Conservation (phyloP, 1,139 yeast species). For the Yamadazyma epiphylla region DNA sequence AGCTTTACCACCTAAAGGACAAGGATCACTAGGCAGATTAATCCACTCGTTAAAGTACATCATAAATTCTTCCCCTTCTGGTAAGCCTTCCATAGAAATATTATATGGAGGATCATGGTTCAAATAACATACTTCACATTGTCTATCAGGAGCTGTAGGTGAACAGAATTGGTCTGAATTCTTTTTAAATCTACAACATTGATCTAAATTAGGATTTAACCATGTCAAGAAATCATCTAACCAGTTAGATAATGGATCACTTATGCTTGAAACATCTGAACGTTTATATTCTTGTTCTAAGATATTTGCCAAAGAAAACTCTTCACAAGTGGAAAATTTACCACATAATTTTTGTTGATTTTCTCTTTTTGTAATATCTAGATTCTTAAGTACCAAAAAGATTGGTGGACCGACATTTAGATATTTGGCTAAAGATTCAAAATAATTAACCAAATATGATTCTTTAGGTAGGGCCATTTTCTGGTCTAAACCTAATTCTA, state of each 20-base stretch:
- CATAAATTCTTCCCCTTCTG: conserved; percentile 73
- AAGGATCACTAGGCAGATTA: conserved; percentile 77
- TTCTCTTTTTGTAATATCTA: conserved; percentile 56
- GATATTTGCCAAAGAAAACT: conserved; percentile 75
- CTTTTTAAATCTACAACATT: conserved; percentile 75
- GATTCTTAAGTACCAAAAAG: conserved; percentile 69
- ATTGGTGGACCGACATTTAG: conserved; percentile 90
- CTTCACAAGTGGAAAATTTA: conserved; percentile 77
- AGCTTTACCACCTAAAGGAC: conserved; percentile 95
- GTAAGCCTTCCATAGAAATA: conserved; percentile 78
- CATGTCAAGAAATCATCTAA: conserved; percentile 85
- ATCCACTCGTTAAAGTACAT: conserved; percentile 79
- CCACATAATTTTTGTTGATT: conserved; percentile 82
- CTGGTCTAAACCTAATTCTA: conserved; percentile 83
- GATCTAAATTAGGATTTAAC: conserved; percentile 81
- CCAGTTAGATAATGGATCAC: conserved; percentile 89
- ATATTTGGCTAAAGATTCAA: conserved; percentile 67
- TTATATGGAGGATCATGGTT: conserved; percentile 60
- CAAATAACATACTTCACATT: conserved; percentile 68
- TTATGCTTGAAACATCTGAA: conserved; percentile 57
- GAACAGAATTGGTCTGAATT: conserved; percentile 45
- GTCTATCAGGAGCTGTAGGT: conserved; percentile 65
- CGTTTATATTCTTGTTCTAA: conserved; percentile 82
- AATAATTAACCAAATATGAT: conserved; percentile 78
- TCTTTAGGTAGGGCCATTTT: conserved; percentile 80